These are phyloP conservation scores for Auricularia sp. DNA, from an alignment of 768 basidiomycete genomes.

Conservation along the genomic window DNA sequence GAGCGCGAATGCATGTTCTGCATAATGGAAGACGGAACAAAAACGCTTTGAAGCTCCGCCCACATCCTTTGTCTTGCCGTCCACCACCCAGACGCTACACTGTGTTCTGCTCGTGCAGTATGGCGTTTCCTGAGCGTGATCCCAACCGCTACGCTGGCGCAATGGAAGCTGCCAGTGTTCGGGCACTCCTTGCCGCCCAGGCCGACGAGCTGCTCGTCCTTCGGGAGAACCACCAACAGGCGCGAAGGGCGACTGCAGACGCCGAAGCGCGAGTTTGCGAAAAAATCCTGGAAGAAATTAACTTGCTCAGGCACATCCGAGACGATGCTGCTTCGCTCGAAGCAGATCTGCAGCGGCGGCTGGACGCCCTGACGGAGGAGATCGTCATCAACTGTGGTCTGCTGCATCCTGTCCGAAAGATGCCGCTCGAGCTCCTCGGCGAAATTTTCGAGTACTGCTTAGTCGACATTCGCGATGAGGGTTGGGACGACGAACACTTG, in stretches of 20 bases:
- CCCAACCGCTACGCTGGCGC: not conserved
- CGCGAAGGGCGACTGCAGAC: not conserved
- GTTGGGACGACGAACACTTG: not conserved
- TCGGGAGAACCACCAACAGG: not conserved
- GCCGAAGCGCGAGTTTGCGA: not conserved
- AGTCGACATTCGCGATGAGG: not conserved
- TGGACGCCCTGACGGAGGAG: no score
- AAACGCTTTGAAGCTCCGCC: no score
- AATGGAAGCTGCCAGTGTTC: not conserved
- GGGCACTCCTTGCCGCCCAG: not conserved
- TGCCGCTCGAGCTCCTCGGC: not conserved
- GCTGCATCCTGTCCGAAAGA: not conserved
- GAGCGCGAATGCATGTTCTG: no score
- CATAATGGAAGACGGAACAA: no score
- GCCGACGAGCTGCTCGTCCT: not conserved
- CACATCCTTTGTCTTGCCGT: no score
- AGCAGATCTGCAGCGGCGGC: no score
- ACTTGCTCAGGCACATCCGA: not conserved
- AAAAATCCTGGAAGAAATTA: not conserved
- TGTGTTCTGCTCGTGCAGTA: not conserved
- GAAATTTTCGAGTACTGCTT: not conserved
- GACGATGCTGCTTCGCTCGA: no score
- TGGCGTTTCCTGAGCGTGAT: not conserved
- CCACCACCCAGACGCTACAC: no score
- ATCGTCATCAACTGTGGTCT: not conserved